Evolutionary conservation across 2,329 filamentous ascomycete species (phyloP), one percentile per base, ranked within the genome.

Genomic region (Ophiostoma tasmaniense): DNA sequence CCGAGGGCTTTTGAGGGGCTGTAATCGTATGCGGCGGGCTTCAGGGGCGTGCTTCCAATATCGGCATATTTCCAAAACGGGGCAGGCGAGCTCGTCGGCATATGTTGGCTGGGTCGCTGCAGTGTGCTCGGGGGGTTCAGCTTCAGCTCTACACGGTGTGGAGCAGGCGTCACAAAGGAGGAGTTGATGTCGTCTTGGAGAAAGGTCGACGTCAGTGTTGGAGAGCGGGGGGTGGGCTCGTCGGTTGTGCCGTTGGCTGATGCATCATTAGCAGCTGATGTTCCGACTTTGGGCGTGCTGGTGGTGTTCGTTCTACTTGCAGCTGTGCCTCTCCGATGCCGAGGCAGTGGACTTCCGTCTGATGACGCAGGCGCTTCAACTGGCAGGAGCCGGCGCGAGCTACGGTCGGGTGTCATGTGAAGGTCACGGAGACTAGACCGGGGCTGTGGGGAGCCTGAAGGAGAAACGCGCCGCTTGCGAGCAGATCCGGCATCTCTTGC

Each of bases 61-160:
- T 93, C 90, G 55, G 90, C 88, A 77, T 91, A 95, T 77, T 91
- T 93, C 92, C 92, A 96, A 78, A 96, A 95, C 0, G 91, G 91
- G 0, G 92, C 92, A 0, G 92, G 92, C 39, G 90, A 93, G 73
- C 89, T 92, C 64, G 92, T 93, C 42, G 91, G 90, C 85, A 94
- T 92, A 77, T 92, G 91, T 75, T 93, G 90, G 75, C 90, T 93
- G 11, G 92, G 92, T 68, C 91, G 84, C 76, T 93, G 90, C 5
- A 90, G 87, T 6, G 91, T 94, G 74, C 90, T 93, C 0, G 91
- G 91, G 37, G 92, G 92, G 0, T 89, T 90, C 55, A 94, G 83
- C 73, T 86, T 87, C 37, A 91, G 91, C 71, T 91, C 87, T 71
- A 92, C 87, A 66, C 89, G 85, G 62, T 87, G 87, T 8, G 91